Conservation (phyloP, 2,329 filamentous ascomycete genomes). For the Monosporascus sp. region DNA sequence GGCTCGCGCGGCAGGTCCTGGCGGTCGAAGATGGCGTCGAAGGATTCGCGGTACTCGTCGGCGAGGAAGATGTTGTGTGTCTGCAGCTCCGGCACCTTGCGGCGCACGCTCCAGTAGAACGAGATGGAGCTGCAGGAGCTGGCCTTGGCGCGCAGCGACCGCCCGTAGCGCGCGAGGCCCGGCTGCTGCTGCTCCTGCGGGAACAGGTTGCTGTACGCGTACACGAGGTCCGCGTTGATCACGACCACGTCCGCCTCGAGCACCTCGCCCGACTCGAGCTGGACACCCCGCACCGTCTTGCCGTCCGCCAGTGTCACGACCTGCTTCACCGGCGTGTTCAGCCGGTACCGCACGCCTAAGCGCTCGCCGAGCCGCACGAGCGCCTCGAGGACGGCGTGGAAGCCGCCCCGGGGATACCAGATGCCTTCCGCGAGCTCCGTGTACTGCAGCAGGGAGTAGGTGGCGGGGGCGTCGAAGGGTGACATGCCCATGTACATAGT, state of each 20-base stretch:
- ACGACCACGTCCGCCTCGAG: slow-evolving; percentile 61
- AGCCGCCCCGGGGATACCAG: slow-evolving; percentile 68
- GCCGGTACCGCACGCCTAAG: slow-evolving; percentile 56
- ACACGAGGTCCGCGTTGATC: slow-evolving; percentile 69
- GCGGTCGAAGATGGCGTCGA: slow-evolving; percentile 68
- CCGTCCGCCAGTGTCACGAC: slow-evolving; percentile 50
- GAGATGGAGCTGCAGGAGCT: slow-evolving; percentile 69
- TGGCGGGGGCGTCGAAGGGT: slow-evolving; percentile 69
- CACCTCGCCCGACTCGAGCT: slow-evolving; percentile 51
- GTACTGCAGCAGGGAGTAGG: slow-evolving; percentile 69
- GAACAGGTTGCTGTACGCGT: slow-evolving; percentile 67
- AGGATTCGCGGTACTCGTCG: slow-evolving; percentile 65
- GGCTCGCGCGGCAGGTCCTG: slow-evolving; percentile 62
- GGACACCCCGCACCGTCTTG: slow-evolving; percentile 51
- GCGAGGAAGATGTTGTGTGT: slow-evolving; percentile 76
- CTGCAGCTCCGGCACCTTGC: slow-evolving; percentile 54
- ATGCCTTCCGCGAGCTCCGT: slow-evolving; percentile 72
- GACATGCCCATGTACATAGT: slow-evolving; percentile 84
- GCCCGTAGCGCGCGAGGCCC: slow-evolving; percentile 24
- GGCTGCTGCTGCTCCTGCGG: slow-evolving; percentile 32
- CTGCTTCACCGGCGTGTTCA: slow-evolving; percentile 51
- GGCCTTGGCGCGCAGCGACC: slow-evolving; percentile 39
- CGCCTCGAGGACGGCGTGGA: slow-evolving; percentile 59
- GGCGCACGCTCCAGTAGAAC: slow-evolving; percentile 68
- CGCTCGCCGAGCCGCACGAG: slow-evolving; percentile 58